These are phyloP conservation scores for Annulohypoxylon stygium DNA, from an alignment of 495 filamentous ascomycete species.

Conservation along the genomic window DNA sequence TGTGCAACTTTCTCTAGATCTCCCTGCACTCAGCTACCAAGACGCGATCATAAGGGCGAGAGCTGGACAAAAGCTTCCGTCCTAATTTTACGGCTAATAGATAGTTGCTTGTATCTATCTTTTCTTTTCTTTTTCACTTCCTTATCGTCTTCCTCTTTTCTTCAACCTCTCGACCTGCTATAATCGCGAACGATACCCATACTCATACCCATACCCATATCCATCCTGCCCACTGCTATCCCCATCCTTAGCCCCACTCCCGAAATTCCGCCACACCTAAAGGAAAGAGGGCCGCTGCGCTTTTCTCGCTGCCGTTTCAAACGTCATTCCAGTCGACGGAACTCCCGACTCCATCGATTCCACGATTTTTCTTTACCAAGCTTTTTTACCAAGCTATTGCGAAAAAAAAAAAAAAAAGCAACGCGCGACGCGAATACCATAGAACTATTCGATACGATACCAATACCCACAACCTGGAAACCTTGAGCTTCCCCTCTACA, in stretches of 20 bases:
- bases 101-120: neutral
- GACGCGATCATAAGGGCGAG: constrained; percentile 5
- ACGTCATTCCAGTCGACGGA: constrained; percentile 38
- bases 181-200: constrained; percentile 21
- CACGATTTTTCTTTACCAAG: neutral
- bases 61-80: neutral
- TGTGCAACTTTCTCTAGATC: neutral
- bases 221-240: constrained; percentile 10
- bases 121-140: constrained; percentile 10
- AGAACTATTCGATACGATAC: neutral
- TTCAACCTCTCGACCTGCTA: neutral
- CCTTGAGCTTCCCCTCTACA: neutral
- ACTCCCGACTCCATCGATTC: constrained; percentile 12
- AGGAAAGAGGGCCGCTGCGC: constrained; percentile 16
- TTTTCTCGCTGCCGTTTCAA: constrained; percentile 24
- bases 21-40: neutral
- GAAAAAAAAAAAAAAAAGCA: neutral
- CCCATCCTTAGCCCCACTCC: constrained; percentile 17
- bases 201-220: too few relatives aligned
- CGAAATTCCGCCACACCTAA: constrained; percentile 24
- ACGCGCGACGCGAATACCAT: constrained; percentile 7
- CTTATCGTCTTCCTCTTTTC: constrained; percentile 2
- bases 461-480: neutral
- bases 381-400: neutral
- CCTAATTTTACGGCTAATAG: neutral